Conservation (phyloP, 2,329 filamentous ascomycete genomes). For the Mycosphaerella sp. region DNA sequence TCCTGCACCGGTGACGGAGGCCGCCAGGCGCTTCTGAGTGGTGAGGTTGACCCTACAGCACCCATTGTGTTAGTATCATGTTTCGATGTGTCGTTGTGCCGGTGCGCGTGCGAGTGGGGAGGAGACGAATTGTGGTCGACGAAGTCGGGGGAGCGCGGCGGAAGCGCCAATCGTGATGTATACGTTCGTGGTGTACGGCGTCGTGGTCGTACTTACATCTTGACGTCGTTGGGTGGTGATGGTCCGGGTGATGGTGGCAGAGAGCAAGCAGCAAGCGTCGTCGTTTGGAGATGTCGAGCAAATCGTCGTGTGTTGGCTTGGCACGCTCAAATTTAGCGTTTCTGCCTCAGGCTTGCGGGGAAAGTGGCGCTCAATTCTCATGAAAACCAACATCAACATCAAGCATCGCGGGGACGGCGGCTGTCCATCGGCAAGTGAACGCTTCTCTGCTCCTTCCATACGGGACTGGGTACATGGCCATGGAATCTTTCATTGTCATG, state of each 20-base stretch:
- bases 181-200: background rate
- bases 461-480: no score
- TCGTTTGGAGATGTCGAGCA: background rate
- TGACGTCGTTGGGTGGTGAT: constrained; percentile 26
- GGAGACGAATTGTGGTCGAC: background rate
- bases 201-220: constrained; percentile 26
- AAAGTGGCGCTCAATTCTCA: no score
- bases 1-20: constrained; percentile 96
- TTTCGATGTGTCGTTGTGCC: constrained; percentile 2
- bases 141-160: constrained; percentile 8
- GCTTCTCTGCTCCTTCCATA: no score
- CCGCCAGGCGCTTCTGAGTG: constrained; percentile 99
- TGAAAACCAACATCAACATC: no score
- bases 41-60: constrained; percentile 89
- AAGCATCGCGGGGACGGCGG: no score
- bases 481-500: no score
- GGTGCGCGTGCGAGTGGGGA: constrained; percentile 6
- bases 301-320: no score
- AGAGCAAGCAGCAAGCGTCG: constrained; percentile 5
- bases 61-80: constrained; percentile 27
- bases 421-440: no score
- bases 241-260: constrained; percentile 16
- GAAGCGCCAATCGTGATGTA: constrained; percentile 7
- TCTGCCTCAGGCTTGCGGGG: no score
- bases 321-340: no score